A percentile compares a stretch with the other conserved stretches of the same genome.
Conservation (phyloP, 2,329 filamentous ascomycete species). For the Aureobasidium melanogenum region DNA sequence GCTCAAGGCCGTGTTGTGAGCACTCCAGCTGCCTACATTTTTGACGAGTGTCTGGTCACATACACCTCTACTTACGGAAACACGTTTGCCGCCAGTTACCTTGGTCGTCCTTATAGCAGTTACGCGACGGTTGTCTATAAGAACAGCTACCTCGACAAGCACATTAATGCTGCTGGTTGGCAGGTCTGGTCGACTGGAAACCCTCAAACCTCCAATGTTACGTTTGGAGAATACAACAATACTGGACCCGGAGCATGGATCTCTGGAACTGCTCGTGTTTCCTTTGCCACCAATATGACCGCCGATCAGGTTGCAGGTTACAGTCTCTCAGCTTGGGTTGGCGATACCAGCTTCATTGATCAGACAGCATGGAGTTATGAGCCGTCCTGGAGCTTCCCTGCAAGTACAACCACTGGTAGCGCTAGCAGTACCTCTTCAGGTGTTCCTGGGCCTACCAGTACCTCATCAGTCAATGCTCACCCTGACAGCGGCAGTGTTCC, state of each 20-base stretch:
- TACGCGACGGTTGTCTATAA: conserved; percentile 43
- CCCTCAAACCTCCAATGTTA: conserved; percentile 41
- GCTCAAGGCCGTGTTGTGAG: conserved; percentile 29
- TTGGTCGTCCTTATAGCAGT: conserved; percentile 44
- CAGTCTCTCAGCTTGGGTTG: conserved; percentile 30
- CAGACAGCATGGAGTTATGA: conserved; percentile 31
- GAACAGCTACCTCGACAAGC: conserved; percentile 40
- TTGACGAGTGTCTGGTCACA: conserved; percentile 43
- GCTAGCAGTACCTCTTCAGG: background rate
- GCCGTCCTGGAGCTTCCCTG: conserved; percentile 27
- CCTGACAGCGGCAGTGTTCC: conserved; percentile 35
- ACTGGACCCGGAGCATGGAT: conserved; percentile 45
- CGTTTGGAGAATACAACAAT: conserved; percentile 52
- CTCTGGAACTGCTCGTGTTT: conserved; percentile 41
- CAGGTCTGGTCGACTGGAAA: conserved; percentile 41
- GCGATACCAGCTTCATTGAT: conserved; percentile 35
- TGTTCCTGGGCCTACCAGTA: conserved; percentile 15
- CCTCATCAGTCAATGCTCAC: conserved; percentile 26
- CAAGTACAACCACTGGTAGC: conserved; percentile 13
- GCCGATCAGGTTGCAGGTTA: conserved; percentile 28
- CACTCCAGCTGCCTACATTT: conserved; percentile 31
- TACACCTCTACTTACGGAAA: conserved; percentile 40
- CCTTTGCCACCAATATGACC: conserved; percentile 35
- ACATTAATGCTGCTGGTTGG: conserved; percentile 53
- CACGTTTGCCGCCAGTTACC: conserved; percentile 32